Conservation (phyloP, 176 grass and related monocot species). For the Chloris gayana region DNA sequence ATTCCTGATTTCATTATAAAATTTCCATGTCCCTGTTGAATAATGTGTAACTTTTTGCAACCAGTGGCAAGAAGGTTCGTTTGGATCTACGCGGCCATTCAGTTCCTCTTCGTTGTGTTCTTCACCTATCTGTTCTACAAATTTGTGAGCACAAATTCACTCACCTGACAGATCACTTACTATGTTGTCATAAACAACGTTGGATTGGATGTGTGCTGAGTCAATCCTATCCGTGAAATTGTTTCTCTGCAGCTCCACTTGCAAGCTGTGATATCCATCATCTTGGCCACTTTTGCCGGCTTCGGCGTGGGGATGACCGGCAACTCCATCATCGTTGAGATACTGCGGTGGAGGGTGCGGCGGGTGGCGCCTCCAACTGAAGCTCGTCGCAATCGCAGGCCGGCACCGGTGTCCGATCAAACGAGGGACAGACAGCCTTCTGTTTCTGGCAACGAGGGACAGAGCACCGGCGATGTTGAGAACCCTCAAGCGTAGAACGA, state of each 20-base stretch:
- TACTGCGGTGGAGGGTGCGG: constrained; percentile 61
- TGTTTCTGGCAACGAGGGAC: not conserved
- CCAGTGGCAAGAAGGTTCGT: constrained; percentile 74
- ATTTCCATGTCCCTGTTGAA: not conserved
- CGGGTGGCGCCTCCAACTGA: not conserved
- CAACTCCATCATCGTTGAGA: constrained; percentile 67
- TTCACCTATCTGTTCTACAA: constrained; percentile 86
- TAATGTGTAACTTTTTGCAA: not conserved
- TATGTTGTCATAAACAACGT: not conserved
- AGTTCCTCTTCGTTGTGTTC: constrained; percentile 86
- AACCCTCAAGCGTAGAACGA: constrained; percentile 23
- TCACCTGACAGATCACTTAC: too few relatives aligned
- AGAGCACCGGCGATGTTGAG: constrained; percentile 25
- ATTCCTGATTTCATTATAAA: not conserved
- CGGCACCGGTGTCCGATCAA: not conserved
- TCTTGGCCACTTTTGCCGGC: constrained; percentile 86
- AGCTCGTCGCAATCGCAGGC: not conserved
- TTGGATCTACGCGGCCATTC: constrained; percentile 63
- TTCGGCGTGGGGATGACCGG: constrained; percentile 86
- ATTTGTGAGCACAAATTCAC: constrained; percentile 52
- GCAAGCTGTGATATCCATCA: constrained; percentile 86
- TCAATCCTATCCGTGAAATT: not conserved
- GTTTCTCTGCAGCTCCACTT: constrained; percentile 62
- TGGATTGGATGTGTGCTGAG: not conserved
- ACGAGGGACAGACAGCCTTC: constrained; percentile 19